Evolutionary conservation across 1,284 basidiomycete species (phyloP), one percentile per base, ranked within the genome.

Genomic region (Leccinum solheimii): DNA sequence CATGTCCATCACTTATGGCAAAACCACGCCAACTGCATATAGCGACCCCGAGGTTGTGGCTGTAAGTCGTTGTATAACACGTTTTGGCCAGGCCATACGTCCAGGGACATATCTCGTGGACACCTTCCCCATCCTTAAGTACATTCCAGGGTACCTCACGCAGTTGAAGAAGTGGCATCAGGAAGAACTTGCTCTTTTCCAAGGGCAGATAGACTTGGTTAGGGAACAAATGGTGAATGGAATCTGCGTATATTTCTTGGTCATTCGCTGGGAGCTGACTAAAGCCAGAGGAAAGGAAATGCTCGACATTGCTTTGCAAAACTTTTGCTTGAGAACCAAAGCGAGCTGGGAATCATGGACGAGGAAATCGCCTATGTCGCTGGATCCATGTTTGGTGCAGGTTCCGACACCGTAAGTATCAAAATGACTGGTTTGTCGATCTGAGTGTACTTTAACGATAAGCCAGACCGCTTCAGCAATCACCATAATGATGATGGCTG

Each of bases 1-100:
- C 9, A 81, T 90, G 78, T 78, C 81, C 2, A 77, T 90, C 36
- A 84, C 87, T 2, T 90, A 90, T 65, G 87, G 87, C 5, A 86
- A 85, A 62, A 75, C 50, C 14, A 71, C 69, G 0, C 64, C 68
- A 19, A 69, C 69, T 10, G 38, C 60, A 11, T 59, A 62, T 10
- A 60, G 27, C 23, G 68, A 71, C 52, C 66, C 69, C 8, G 83
- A 86, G 45, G 56, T 70, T 3, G 13, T 62, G 1, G 59, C 52
- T 1, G 32, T 69, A 14, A 61, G 60, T 21, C 65, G 58, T 5
- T 62, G 58, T 51, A 2, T 62, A 19, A 10, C 19, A 6, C 66
- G 50, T 5, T 79, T 90, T 2, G 74, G 84, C 11, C 75, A 11
- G 75, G 82, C 79, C 1, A 73, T 88, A 11, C 58, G 49, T 10